Base-by-base conservation (phyloP, 768 basidiomycete species). In the Auriculariales sp. region DNA sequence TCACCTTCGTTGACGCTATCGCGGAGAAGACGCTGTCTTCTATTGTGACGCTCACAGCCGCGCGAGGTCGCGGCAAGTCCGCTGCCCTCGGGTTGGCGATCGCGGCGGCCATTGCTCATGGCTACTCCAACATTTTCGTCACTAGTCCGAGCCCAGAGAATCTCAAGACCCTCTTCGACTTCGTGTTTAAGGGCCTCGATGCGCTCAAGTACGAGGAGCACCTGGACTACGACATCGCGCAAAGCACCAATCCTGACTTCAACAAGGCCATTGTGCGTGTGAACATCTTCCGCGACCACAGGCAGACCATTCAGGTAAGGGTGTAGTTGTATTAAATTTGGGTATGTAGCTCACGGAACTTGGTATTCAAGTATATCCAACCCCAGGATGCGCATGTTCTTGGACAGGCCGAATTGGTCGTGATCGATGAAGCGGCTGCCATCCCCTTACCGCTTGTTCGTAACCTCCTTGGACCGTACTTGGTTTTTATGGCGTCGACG, bases 401-500 rank as follows among this genome's bases (percentile, higher is more conserved):
- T 10, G 92, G 94, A 6, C 95, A 98, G 62, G 95, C 95, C 0
- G 95, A 99, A 58, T 75, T 99, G 5, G 82, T 99, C 55, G 84
- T 99, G 58, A 94, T 99, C 55, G 95, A 99, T 58, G 95, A 99
- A 66, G 94, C 94, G 5, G 95, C 95, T 7, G 95, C 95, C 17
- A 98, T 98, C 48, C 95, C 95, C 1, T 77, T 98, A 15, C 92
- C 94, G 2, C 81, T 99, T 30, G 94, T 99, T 15, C 81, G 86
- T 50, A 89, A 90, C 57, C 84, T 99, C 54, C 80, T 99, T 49
- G 95, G 95, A 0, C 73, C 73, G 0, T 98, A 98, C 66, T 85
- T 98, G 30, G 92, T 98, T 47, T 98, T 98, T 72, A 83, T 98
- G 73, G 89, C 95, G 1, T 95, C 92, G n/a, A 99, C 95, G 1